Percentiles rank a stretch among this genome's conserved stretches.
These are phyloP conservation scores for Suaeda aralocaspica DNA, from an alignment of 148 eudicot genomes.

Conservation along the genomic window DNA sequence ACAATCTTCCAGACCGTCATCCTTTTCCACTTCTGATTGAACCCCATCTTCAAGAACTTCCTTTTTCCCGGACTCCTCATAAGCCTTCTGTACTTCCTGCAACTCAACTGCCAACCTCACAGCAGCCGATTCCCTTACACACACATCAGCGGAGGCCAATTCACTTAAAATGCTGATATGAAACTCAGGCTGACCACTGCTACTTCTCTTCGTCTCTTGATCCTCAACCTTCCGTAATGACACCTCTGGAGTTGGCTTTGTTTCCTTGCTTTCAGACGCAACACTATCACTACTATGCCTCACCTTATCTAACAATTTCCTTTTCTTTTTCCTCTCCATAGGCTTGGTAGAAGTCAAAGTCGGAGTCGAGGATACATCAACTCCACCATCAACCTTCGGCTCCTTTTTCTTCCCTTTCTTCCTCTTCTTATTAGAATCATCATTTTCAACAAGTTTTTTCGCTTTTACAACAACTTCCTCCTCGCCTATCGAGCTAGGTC, in stretches of 20 bases:
- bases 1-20: slow-evolving; percentile 85
- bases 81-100: slow-evolving; percentile 63
- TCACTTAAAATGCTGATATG: slow-evolving; percentile 71
- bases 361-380: slow-evolving; percentile 23
- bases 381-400: slow-evolving; percentile 22
- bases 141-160: slow-evolving; percentile 52
- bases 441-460: slow-evolving; percentile 20
- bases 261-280: slow-evolving; percentile 25
- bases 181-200: slow-evolving; percentile 55
- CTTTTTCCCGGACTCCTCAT: slow-evolving; percentile 42
- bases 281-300: slow-evolving; percentile 31
- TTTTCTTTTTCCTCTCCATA: slow-evolving; percentile 73
- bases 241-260: slow-evolving; percentile 14
- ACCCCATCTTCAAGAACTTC: slow-evolving; percentile 43
- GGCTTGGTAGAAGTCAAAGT: slow-evolving; percentile 33
- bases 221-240: slow-evolving; percentile 31
- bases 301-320: slow-evolving; percentile 64
- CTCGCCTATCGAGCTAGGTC: slow-evolving; percentile 25
- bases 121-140: slow-evolving; percentile 66
- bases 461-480: slow-evolving; percentile 26
- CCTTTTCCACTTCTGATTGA: slow-evolving; percentile 77
- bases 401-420: slow-evolving; percentile 39
- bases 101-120: slow-evolving; percentile 62
- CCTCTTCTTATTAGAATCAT: slow-evolving; percentile 39
- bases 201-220: slow-evolving; percentile 4